Evolutionary conservation across 2,329 filamentous ascomycete genomes (phyloP), one percentile per base, ranked within the genome.

Genomic region (Neonectria sp.): DNA sequence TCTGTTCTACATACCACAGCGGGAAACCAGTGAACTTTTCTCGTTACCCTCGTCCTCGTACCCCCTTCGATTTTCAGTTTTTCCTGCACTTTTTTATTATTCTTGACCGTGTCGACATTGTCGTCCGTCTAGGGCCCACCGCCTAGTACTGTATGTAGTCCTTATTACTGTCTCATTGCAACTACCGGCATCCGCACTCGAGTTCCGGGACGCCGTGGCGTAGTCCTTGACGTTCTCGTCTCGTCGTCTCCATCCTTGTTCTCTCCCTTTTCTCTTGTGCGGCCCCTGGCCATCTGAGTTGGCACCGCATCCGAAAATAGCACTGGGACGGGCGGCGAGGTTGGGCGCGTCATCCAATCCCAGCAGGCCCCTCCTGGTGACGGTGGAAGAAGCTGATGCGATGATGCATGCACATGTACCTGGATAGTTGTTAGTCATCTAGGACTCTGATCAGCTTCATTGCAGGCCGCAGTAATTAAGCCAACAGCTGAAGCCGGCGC

Each of bases 291-390:
- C 65, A 64, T 61, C 51, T 73, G 71, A 67, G 70, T 25, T 75
- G 73, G 70, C 73, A 72, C 60, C 63, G 31, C 63, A 59, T 61
- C 68, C 53, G 63, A 75, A 74, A 75, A 75, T 75, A 75, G 73
- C 58, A 40, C 37, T 40, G 37, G 37, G 37, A 70, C 59, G 35
- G 35, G 69, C 61, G 48, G 62, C 58, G 65, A 67, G 55, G 60
- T 60, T 63, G 69, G 56, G 59, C 63, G 63, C 64, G 69, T 71
- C 67, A 71, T 66, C 65, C 70, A 74, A 75, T 73, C 67, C 73
- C 24, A 51, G 25, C 52, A 63, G 15, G 37, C 37, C 46, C 60
- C 53, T 48, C 64, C 51, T 71, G 68, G 65, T 61, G 62, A 37
- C 45, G 46, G 46, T 60, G 60, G 61, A 70, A 63, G 64, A 71